These are phyloP conservation scores for Suillus lakei DNA, from an alignment of 768 basidiomycete species.

Conservation along the genomic window DNA sequence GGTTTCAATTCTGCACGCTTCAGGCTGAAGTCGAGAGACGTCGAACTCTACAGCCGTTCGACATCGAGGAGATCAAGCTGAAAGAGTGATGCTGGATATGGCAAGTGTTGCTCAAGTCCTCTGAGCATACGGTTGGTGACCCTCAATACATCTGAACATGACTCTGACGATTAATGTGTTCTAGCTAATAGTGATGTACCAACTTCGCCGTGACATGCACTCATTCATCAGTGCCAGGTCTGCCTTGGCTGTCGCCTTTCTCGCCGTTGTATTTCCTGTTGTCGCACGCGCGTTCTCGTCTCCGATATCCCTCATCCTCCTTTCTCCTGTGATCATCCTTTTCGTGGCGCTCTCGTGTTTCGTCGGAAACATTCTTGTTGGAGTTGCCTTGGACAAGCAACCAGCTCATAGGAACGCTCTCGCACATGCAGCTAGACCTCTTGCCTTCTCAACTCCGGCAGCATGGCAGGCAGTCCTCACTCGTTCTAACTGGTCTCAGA, in stretches of 20 bases:
- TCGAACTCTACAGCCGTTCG: not conserved
- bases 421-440: constrained; percentile 67
- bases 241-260: constrained; percentile 59
- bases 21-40: not conserved
- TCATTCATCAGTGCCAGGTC: constrained; percentile 50
- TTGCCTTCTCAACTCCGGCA: constrained; percentile 89
- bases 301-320: constrained; percentile 63
- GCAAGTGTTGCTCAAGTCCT: not conserved
- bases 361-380: constrained; percentile 57
- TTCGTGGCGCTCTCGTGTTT: constrained; percentile 56
- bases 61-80: not conserved
- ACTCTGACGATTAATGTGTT: not conserved
- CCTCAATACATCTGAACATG: not conserved
- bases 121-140: not conserved
- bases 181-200: not conserved
- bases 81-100: constrained; percentile 2
- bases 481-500: constrained; percentile 89
- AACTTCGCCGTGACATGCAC: constrained; percentile 33
- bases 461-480: constrained; percentile 93
- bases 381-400: constrained; percentile 58
- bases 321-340: constrained; percentile 63
- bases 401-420: constrained; percentile 42
- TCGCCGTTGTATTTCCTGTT: constrained; percentile 62
- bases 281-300: constrained; percentile 64
- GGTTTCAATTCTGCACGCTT: not conserved